Percentiles rank a stretch among this genome's conserved stretches.
Conservation (phyloP, 345 rosid species). For the Eucalyptus urophylla region DNA sequence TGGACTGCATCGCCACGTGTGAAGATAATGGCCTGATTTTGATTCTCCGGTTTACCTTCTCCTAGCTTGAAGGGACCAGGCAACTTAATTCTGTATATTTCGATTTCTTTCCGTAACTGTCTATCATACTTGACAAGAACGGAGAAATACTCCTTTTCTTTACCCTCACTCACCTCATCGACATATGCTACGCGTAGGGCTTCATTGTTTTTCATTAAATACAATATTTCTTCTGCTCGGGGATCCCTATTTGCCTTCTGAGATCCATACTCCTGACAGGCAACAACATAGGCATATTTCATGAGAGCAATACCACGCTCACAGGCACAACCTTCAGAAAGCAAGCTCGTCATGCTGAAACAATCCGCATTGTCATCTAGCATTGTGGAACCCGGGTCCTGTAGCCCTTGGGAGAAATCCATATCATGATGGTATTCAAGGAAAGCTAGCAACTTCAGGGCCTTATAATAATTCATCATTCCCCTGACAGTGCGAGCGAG, state of each 20-base stretch:
- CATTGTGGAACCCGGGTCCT: slow-evolving; percentile 49
- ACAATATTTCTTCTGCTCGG: slow-evolving; percentile 61
- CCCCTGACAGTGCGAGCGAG: slow-evolving; percentile 87
- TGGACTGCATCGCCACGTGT: slow-evolving; percentile 95
- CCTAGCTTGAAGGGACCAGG: slow-evolving; percentile 97
- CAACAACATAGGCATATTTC: slow-evolving; percentile 86
- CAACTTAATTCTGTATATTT: slow-evolving; percentile 74
- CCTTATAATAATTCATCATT: slow-evolving; percentile 93
- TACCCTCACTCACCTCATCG: slow-evolving; percentile 55
- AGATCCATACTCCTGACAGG: slow-evolving; percentile 84
- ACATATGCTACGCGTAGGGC: slow-evolving; percentile 92
- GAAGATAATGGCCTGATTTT: slow-evolving; percentile 86
- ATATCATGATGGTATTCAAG: slow-evolving; percentile 83
- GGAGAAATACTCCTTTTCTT: slow-evolving; percentile 56
- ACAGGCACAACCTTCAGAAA: slow-evolving; percentile 46
- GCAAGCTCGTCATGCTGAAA: neutral
- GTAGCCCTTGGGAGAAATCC: slow-evolving; percentile 55
- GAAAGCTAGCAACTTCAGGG: slow-evolving; percentile 85
- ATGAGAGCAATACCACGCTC: slow-evolving; percentile 66
- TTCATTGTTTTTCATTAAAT: slow-evolving; percentile 67
- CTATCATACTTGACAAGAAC: slow-evolving; percentile 87
- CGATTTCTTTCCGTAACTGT: slow-evolving; percentile 55
- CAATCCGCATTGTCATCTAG: slow-evolving; percentile 7
- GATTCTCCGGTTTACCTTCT: slow-evolving; percentile 97
- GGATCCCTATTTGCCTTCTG: slow-evolving; percentile 77